Percentiles rank a stretch among this genome's conserved stretches.
These are phyloP conservation scores for Solanum chiquidenum DNA, from an alignment of 257 asterid genomes.

Conservation along the genomic window DNA sequence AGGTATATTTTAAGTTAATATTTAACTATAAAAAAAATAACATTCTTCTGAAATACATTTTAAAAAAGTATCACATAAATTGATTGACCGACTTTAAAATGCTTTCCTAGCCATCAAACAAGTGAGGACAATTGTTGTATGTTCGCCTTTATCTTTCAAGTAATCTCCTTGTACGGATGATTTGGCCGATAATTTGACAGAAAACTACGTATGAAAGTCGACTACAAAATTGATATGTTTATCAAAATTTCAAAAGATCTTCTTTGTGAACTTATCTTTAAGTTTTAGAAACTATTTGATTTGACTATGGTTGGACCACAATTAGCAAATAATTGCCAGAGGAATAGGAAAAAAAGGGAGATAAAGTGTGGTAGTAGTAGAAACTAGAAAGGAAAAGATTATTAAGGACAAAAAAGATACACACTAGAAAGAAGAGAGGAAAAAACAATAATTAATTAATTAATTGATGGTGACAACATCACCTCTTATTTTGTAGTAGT, in stretches of 20 bases:
- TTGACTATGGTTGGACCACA: not conserved
- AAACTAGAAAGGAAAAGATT: not conserved
- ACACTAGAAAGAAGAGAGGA: not conserved
- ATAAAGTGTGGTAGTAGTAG: not conserved
- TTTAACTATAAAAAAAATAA: not conserved
- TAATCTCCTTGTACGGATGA: not conserved
- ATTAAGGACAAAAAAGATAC: not conserved
- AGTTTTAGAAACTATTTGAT: not conserved
- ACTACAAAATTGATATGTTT: not conserved
- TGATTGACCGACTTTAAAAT: not conserved
- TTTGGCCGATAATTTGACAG: not conserved
- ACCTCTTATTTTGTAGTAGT: not conserved
- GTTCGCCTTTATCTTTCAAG: not conserved
- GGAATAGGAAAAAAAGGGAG: not conserved
- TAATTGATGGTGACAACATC: not conserved
- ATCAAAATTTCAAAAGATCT: not conserved
- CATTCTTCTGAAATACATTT: too few species aligned
- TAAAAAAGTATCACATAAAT: not conserved
- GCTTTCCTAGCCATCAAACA: not conserved
- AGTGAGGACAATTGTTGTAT: not conserved
- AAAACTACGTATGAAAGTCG: not conserved
- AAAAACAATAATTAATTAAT: not conserved
- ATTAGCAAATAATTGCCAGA: not conserved
- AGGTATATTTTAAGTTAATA: too few species aligned
- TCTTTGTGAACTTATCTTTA: not conserved